phyloP scores from a whole-genome alignment of 2,329 filamentous ascomycete species.

The Fusarium bulbicola region DNA sequence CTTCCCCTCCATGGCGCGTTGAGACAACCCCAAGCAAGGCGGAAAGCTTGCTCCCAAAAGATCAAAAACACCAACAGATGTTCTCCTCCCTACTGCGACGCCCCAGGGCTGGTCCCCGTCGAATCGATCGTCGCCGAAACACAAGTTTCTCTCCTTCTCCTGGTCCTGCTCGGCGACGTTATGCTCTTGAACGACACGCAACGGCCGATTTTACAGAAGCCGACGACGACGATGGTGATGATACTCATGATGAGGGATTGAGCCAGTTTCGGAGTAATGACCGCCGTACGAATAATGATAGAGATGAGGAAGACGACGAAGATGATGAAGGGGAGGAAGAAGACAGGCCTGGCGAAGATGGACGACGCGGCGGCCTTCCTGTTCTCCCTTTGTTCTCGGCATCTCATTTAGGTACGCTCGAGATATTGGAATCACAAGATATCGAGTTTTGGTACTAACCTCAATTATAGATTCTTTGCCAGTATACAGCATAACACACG shows the following conservation, averaged over 20 bases:
- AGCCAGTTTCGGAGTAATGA: slow-evolving; percentile 35
- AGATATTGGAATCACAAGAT: neutral
- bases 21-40: slow-evolving; percentile 40
- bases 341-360: slow-evolving; percentile 49
- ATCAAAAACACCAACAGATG: slow-evolving; percentile 43
- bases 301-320: slow-evolving; percentile 60
- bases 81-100: slow-evolving; percentile 50
- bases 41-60: slow-evolving; percentile 35
- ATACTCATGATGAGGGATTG: slow-evolving; percentile 51
- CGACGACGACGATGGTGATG: slow-evolving; percentile 61
- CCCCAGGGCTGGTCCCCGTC: slow-evolving; percentile 47
- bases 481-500: slow-evolving; percentile 89
- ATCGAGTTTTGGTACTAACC: slow-evolving; percentile 1
- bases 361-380: slow-evolving; percentile 45
- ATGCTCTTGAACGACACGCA: slow-evolving; percentile 56
- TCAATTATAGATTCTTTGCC: slow-evolving; percentile 77
- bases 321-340: slow-evolving; percentile 55
- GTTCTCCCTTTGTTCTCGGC: slow-evolving; percentile 82
- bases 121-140: slow-evolving; percentile 43
- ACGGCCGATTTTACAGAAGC: slow-evolving; percentile 73
- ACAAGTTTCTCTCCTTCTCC: slow-evolving; percentile 45
- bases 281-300: slow-evolving; percentile 45
- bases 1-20: slow-evolving; percentile 39
- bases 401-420: slow-evolving; percentile 72
- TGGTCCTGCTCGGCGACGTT: slow-evolving; percentile 42